Evolutionary conservation across 169 alveolate species (phyloP), one percentile per base, ranked within the genome.

Genomic region (Plasmodium cynomolgi): DNA sequence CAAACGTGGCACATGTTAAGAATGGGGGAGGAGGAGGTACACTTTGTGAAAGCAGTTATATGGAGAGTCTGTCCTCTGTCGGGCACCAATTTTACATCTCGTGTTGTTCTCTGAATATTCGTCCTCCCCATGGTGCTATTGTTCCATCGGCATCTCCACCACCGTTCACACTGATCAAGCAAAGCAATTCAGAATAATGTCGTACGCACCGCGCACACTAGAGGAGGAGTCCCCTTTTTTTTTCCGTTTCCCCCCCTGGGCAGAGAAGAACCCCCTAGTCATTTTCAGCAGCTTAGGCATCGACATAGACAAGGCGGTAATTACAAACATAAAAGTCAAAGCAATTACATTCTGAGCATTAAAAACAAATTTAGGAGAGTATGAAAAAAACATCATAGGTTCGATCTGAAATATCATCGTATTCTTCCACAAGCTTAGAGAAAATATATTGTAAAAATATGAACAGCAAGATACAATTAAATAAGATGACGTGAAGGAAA

Each of bases 401-500:
- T 88, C 94, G 39, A 88, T 88, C 82, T 88, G 94, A 80, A 88
- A 33, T 79, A 88, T 88, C 34, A 47, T 58, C 29, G 68, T 88
- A 79, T 39, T 3, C 33, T 62, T 68, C 33, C 41, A 88, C 33
- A 88, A 7, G 1, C 56, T 9, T 1, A 88, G 33, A 26, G 73
- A 1, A 17, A 80, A 80, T 0, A 88, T 23, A 41, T 88, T 88
- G 33, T 62, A 88, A 41, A 77, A 62, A 13, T 88, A 88, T 20
- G 91, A 23, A 79, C 34, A 56, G 54, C 71, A 73, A 0, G 94
- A 88, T 74, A 88, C 71, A 62, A 88, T 79, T 62, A 88, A 79
- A 88, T 88, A 88, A 0, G 94, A 80, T 4, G 94, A 88, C 1
- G 90, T 88, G 56, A 88, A 88, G 11, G 94, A 80, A n/a, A 88